A percentile compares a stretch with the other conserved stretches of the same genome.
These are phyloP conservation scores for Arxiozyma telluris DNA, from an alignment of 1,139 yeast genomes.

Conservation along the genomic window DNA sequence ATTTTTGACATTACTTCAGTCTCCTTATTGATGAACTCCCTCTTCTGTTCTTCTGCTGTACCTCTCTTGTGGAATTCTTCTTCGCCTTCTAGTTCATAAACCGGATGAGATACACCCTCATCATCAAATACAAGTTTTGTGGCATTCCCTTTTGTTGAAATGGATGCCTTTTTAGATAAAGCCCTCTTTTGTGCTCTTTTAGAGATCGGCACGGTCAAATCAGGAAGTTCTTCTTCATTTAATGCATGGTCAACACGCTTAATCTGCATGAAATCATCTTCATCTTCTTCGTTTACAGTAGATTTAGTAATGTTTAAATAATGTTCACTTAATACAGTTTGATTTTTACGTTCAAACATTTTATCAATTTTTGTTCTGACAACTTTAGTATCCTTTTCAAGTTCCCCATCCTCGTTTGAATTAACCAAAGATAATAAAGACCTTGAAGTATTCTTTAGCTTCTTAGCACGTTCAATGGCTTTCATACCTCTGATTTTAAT, in stretches of 20 bases:
- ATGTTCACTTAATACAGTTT: conserved; percentile 83
- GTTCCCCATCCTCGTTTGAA: conserved; percentile 61
- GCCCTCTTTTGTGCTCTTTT: conserved; percentile 86
- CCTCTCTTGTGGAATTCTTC: conserved; percentile 77
- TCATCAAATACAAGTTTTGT: conserved; percentile 84
- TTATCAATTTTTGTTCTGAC: conserved; percentile 86
- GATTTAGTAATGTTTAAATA: conserved; percentile 58
- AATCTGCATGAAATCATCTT: conserved; percentile 77
- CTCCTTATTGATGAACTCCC: conserved; percentile 58
- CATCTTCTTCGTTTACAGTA: conserved; percentile 39
- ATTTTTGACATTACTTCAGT: conserved; percentile 56
- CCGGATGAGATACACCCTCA: conserved; percentile 83
- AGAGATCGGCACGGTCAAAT: conserved; percentile 53
- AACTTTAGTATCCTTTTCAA: conserved; percentile 36
- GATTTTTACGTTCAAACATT: conserved; percentile 93
- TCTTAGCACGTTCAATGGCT: conserved; percentile 45
- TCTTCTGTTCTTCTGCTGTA: conserved; percentile 60
- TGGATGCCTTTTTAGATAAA: conserved; percentile 71
- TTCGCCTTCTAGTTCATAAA: conserved; percentile 85
- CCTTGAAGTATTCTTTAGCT: conserved; percentile 74
- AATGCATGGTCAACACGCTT: conserved; percentile 69
- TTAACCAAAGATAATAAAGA: conserved; percentile 49
- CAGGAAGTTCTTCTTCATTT: conserved; percentile 57
- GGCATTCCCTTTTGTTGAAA: conserved; percentile 57
- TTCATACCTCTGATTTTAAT: conserved; percentile 57